A percentile compares a stretch with the other conserved stretches of the same genome.
Conservation (phyloP, 1,284 basidiomycete species). For the Heterobasidion irregulare region DNA sequence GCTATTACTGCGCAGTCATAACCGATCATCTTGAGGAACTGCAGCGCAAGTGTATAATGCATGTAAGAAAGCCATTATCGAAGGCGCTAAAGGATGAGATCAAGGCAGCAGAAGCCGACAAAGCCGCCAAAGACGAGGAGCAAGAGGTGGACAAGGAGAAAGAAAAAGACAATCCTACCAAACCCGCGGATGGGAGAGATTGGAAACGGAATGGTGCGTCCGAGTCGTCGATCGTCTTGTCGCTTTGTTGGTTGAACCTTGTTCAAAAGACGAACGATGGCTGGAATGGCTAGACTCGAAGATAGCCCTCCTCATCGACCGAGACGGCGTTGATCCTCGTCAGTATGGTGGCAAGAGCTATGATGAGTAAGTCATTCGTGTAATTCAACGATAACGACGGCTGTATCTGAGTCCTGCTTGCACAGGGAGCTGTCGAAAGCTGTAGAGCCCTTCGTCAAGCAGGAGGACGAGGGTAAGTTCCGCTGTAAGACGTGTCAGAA, state of each 20-base stretch:
- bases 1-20: slow-evolving; percentile 92
- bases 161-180: slow-evolving; percentile 20
- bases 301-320: slow-evolving; percentile 68
- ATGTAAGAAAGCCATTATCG: slow-evolving; percentile 69
- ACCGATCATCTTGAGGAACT: slow-evolving; percentile 91
- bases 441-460: slow-evolving; percentile 75
- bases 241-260: slow-evolving; percentile 8
- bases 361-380: slow-evolving; percentile 63
- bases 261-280: slow-evolving; percentile 71
- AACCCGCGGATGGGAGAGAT: slow-evolving; percentile 37
- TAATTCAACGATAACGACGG: background rate
- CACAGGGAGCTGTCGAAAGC: slow-evolving; percentile 72
- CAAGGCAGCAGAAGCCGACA: slow-evolving; percentile 36
- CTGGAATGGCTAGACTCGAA: slow-evolving; percentile 82
- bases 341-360: slow-evolving; percentile 84
- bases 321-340: slow-evolving; percentile 70
- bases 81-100: slow-evolving; percentile 50
- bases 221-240: slow-evolving; percentile 7
- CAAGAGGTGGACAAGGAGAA: slow-evolving; percentile 31
- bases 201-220: slow-evolving; percentile 63
- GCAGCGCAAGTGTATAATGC: slow-evolving; percentile 87
- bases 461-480: slow-evolving; percentile 93
- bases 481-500: slow-evolving; percentile 92
- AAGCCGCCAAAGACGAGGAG: slow-evolving; percentile 27
- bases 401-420: background rate